Conservation (phyloP, 257 asterid genomes). For the Thymus quinquecostatus region DNA sequence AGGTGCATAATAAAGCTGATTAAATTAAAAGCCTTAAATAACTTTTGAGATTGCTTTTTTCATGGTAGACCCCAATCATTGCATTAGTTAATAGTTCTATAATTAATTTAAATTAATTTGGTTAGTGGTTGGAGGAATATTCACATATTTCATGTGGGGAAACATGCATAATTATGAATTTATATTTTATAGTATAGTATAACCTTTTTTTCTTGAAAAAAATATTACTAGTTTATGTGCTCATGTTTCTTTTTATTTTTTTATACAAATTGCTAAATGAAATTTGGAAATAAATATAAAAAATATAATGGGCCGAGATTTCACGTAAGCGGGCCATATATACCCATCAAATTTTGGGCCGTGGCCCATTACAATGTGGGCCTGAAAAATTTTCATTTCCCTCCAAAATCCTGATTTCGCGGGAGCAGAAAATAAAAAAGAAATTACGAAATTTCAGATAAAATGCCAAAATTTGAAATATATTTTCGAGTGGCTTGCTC, state of each 20-base stretch:
- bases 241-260: too few relatives aligned
- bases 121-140: too few relatives aligned
- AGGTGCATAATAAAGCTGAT: background rate
- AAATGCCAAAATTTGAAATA: background rate
- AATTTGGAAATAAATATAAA: too few relatives aligned
- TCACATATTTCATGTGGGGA: too few relatives aligned
- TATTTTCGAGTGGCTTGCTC: slow-evolving; percentile 23
- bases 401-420: background rate
- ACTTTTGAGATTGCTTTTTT: background rate
- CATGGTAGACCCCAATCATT: background rate
- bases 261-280: too few relatives aligned
- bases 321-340: too few relatives aligned
- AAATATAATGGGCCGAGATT: too few relatives aligned
- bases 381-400: background rate
- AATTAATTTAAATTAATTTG: too few relatives aligned
- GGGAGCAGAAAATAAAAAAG: background rate
- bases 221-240: too few relatives aligned
- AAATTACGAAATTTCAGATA: background rate
- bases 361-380: background rate
- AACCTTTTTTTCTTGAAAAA: too few relatives aligned
- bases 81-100: background rate
- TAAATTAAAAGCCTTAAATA: background rate
- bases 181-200: too few relatives aligned
- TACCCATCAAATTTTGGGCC: background rate
- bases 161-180: too few relatives aligned